A percentile compares a stretch with the other conserved stretches of the same genome.
Conservation (phyloP, 345 rosid species). For the Gossypium ekmanianum region DNA sequence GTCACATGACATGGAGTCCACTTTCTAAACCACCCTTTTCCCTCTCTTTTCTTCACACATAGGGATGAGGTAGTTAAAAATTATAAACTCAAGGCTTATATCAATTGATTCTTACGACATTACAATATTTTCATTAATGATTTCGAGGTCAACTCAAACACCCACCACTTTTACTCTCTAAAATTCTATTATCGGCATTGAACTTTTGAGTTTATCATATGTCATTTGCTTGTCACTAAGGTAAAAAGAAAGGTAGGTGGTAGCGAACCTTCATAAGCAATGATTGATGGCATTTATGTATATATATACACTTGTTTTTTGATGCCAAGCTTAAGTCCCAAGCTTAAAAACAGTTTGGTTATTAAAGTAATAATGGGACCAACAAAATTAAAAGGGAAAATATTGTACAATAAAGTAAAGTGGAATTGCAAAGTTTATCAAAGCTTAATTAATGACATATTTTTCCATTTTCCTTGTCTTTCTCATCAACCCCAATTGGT, state of each 20-base stretch:
- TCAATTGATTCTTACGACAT: background rate
- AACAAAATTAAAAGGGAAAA: slow-evolving; percentile 6
- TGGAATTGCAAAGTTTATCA: background rate
- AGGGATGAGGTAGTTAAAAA: slow-evolving; percentile 7
- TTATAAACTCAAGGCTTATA: background rate
- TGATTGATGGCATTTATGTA: slow-evolving; percentile 1
- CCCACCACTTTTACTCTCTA: slow-evolving; percentile 16
- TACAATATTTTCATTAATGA: background rate
- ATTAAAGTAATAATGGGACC: slow-evolving; percentile 4
- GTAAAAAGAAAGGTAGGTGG: slow-evolving; percentile 28
- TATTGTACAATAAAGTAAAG: slow-evolving; percentile 8
- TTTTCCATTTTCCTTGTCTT: background rate
- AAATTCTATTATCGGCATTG: slow-evolving; percentile 12
- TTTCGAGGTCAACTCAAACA: slow-evolving; percentile 29
- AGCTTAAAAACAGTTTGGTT: slow-evolving; percentile 24
- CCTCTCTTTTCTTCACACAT: slow-evolving; percentile 30
- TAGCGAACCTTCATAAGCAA: slow-evolving; percentile 21
- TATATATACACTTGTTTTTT: background rate
- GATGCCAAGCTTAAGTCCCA: slow-evolving; percentile 37
- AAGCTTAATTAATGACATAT: background rate
- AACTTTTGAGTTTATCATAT: slow-evolving; percentile 7
- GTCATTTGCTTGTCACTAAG: slow-evolving; percentile 45
- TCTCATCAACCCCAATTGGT: background rate
- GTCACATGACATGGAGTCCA: slow-evolving; percentile 40
- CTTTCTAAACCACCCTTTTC: slow-evolving; percentile 34